These are phyloP conservation scores for Teratosphaeria viscida DNA, from an alignment of 2,329 filamentous ascomycete genomes.

Conservation along the genomic window DNA sequence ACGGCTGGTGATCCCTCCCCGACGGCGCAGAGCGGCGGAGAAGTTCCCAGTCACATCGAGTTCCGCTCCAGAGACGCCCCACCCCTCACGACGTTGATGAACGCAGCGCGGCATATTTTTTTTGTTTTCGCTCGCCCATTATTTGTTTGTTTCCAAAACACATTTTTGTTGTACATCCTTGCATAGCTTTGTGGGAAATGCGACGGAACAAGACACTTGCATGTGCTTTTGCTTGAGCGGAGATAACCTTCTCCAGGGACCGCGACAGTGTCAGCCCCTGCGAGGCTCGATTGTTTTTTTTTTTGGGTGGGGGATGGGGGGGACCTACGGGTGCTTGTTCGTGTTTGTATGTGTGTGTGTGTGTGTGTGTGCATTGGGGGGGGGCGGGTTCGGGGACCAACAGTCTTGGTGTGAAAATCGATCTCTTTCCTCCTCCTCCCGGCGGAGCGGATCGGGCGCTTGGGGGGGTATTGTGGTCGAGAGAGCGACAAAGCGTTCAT, in stretches of 20 bases:
- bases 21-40: neutral
- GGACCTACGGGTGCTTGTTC: neutral
- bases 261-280: neutral
- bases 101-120: neutral
- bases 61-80: neutral
- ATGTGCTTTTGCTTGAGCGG: neutral
- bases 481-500: too few relatives aligned
- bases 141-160: neutral
- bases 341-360: too few relatives aligned
- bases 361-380: neutral
- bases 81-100: slow-evolving; percentile 1
- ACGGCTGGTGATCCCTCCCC: too few relatives aligned
- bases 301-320: too few relatives aligned
- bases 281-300: neutral
- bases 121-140: neutral
- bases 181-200: neutral
- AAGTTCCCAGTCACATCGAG: neutral
- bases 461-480: too few relatives aligned
- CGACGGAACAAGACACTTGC: neutral
- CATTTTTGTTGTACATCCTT: neutral
- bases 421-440: too few relatives aligned
- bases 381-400: neutral
- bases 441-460: too few relatives aligned
- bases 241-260: neutral
- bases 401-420: too few relatives aligned